These are phyloP conservation scores for Canariomyces notabilis DNA, from an alignment of 2,329 filamentous ascomycete genomes.

Conservation along the genomic window DNA sequence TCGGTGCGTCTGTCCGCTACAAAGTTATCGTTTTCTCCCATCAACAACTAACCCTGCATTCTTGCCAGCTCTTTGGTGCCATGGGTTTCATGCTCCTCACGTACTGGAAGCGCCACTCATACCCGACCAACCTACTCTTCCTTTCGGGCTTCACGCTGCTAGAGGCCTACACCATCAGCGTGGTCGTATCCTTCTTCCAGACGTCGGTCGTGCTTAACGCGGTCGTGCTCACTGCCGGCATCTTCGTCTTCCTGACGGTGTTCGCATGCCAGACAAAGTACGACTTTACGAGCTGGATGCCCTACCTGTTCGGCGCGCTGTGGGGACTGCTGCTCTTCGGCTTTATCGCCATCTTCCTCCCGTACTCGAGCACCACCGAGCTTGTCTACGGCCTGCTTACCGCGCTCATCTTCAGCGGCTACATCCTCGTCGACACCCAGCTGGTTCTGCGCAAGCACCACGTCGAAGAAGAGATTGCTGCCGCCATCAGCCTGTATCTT, in stretches of 20 bases:
- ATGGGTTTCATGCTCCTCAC: constrained; percentile 82
- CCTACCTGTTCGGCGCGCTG: constrained; percentile 84
- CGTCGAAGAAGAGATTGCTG: constrained; percentile 96
- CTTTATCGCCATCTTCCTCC: constrained; percentile 88
- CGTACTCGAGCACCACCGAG: constrained; percentile 73
- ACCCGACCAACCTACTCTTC: constrained; percentile 92
- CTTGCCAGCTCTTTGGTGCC: constrained; percentile 63
- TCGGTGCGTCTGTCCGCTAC: constrained; percentile 50
- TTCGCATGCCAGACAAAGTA: constrained; percentile 98
- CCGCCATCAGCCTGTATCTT: constrained; percentile 88
- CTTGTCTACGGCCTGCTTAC: constrained; percentile 77
- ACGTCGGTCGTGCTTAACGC: constrained; percentile 82
- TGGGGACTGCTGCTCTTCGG: constrained; percentile 91
- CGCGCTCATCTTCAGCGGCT: constrained; percentile 86
- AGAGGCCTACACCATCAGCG: constrained; percentile 89
- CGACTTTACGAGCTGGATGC: constrained; percentile 96
- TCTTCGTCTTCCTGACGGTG: constrained; percentile 72
- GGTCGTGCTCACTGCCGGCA: constrained; percentile 77
- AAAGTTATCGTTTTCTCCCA: neutral
- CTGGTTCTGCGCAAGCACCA: constrained; percentile 93
- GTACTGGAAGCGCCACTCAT: constrained; percentile 93
- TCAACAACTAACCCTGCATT: constrained; percentile 2
- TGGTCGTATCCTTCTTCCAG: constrained; percentile 88
- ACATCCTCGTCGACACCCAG: constrained; percentile 96
- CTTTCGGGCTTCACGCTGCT: constrained; percentile 82